Evolutionary conservation across 2,329 filamentous ascomycete genomes (phyloP), one percentile per base, ranked within the genome.

Genomic region (Alternaria sp.): DNA sequence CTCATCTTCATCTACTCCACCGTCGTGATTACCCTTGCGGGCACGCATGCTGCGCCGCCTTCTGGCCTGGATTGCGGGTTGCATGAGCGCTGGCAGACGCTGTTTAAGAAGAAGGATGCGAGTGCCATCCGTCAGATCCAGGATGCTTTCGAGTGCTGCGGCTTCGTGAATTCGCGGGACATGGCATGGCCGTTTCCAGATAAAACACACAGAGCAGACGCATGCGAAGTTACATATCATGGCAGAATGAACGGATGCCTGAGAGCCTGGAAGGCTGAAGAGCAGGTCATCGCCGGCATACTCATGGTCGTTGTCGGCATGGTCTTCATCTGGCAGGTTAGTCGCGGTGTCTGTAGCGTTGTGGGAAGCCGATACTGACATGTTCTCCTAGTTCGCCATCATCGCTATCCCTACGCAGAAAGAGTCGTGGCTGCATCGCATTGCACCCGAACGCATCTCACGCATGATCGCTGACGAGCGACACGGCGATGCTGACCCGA

Each of bases 131-230:
- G 83, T 43, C 75, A 78, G 2, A 89, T 93, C 52, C 90, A 93
- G 70, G 87, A 92, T 71, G 75, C 83, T 0, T 84, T 91, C 32
- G 73, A 84, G 8, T 93, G 90, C 79, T 93, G 90, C 66, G 90
- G 90, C 0, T 81, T 91, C 34, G 82, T 82, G 57, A 84, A 81
- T 5, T 72, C 86, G 28, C 76, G 73, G 30, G 89, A 93, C 69
- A 86, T 85, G 66, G 85, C 86, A 0, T 92, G 85, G 81, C 90
- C 90, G 0, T 91, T 90, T 60, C 81, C 81, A 54, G 57, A 79
- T 55, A 64, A 75, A 53, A 66, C 69, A 52, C 51, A 76, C 45
- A 63, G 70, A 43, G 43, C 57, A 20, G 66, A 76, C 44, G 73
- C 78, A 12, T 90, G 89, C 69, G 66, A 78, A 5, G 73, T 80